Conservation (phyloP, 306 rosid species). For the Rosa lucieae region DNA sequence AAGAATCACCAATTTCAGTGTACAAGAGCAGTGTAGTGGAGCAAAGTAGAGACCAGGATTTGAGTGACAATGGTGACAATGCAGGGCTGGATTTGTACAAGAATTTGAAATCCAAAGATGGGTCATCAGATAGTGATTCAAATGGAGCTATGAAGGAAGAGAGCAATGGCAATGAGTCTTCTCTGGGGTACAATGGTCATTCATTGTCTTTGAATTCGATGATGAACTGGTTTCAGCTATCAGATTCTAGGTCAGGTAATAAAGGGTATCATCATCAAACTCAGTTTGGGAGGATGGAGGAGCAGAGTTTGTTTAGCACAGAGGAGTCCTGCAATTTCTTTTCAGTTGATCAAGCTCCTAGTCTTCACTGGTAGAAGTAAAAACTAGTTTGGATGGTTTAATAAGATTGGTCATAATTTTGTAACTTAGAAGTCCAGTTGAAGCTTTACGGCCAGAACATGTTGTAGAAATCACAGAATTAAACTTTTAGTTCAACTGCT, state of each 20-base stretch:
- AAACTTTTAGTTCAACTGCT: neutral
- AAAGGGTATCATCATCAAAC: conserved; percentile 31
- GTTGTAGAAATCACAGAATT: neutral
- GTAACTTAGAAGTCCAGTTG: neutral
- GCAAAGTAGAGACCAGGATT: conserved; percentile 17
- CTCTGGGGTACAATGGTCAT: conserved; percentile 34
- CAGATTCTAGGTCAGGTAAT: conserved; percentile 42
- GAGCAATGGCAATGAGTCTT: conserved; percentile 32
- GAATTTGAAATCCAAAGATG: conserved; percentile 30
- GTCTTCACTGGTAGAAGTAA: conserved; percentile 47
- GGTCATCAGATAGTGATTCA: conserved; percentile 42
- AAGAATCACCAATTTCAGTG: conserved; percentile 39
- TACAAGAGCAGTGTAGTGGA: conserved; percentile 16
- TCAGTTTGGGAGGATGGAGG: conserved; percentile 49
- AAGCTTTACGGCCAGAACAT: neutral
- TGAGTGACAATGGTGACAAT: conserved; percentile 11
- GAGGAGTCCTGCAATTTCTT: conserved; percentile 60
- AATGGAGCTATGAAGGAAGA: conserved; percentile 44
- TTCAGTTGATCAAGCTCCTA: conserved; percentile 80
- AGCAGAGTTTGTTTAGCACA: conserved; percentile 41
- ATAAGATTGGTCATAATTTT: conserved; percentile 5
- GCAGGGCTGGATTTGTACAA: conserved; percentile 18
- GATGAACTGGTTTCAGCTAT: conserved; percentile 41
- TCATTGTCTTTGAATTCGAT: conserved; percentile 33
- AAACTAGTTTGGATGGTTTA: neutral